phyloP scores from a whole-genome alignment of 441 rosid genomes.

The Gossypium gossypioides region DNA sequence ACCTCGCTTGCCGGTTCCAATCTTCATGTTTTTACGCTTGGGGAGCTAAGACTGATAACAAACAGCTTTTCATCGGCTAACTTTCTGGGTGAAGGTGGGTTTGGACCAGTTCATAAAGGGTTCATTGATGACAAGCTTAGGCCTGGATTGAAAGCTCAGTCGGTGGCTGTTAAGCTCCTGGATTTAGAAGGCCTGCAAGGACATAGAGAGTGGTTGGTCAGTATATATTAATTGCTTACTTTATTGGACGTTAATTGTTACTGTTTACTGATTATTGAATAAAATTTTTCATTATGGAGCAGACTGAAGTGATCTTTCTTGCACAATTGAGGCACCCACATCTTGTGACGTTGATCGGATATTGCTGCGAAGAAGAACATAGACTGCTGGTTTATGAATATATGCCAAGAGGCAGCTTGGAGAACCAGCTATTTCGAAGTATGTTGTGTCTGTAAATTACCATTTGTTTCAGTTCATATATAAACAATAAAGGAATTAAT shows the following conservation, averaged over 20 bases:
- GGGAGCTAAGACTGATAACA: constrained; percentile 54
- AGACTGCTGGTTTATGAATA: constrained; percentile 57
- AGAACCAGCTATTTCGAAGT: constrained; percentile 60
- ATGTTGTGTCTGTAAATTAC: constrained; percentile 2
- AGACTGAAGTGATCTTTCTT: constrained; percentile 61
- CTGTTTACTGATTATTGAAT: not conserved
- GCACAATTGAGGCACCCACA: constrained; percentile 56
- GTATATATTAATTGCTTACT: constrained; percentile 11
- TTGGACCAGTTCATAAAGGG: constrained; percentile 56
- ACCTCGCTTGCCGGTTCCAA: constrained; percentile 51
- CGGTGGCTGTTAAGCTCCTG: constrained; percentile 50
- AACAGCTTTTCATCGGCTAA: constrained; percentile 52
- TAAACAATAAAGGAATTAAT: not conserved
- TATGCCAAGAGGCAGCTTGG: constrained; percentile 69
- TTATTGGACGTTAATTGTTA: not conserved
- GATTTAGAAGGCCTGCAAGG: constrained; percentile 63
- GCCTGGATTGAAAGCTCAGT: constrained; percentile 49
- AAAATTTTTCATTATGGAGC: not conserved
- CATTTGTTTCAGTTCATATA: not conserved
- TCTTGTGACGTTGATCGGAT: constrained; percentile 58
- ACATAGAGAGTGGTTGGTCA: constrained; percentile 60
- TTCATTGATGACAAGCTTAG: constrained; percentile 52
- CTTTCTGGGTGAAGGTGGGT: constrained; percentile 65
- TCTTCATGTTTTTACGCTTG: constrained; percentile 33
- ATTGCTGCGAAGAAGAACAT: constrained; percentile 64